These are phyloP conservation scores for Platanthera zijinensis DNA, from an alignment of 106 monocot species.

Conservation along the genomic window DNA sequence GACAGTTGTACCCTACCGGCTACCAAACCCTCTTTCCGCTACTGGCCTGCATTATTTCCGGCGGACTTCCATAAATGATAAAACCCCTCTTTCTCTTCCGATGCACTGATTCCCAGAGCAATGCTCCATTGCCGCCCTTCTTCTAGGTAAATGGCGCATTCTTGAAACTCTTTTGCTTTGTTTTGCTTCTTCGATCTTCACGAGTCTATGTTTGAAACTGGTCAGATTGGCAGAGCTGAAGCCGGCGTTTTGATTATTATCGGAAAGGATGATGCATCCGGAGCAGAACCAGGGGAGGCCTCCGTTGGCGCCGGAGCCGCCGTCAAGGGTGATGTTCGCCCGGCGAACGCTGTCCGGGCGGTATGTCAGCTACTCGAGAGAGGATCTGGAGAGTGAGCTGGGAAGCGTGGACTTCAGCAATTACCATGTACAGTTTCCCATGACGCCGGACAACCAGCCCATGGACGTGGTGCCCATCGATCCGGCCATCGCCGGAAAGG, in stretches of 20 bases:
- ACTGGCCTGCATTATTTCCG: neutral
- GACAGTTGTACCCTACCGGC: slow-evolving; percentile 2
- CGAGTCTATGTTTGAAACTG: neutral
- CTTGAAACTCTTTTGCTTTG: neutral
- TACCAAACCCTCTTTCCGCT: neutral
- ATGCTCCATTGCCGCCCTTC: neutral
- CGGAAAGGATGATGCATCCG: slow-evolving; percentile 8
- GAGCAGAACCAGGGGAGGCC: neutral
- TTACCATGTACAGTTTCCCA: slow-evolving; percentile 60
- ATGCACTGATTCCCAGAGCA: neutral
- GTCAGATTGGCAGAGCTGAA: neutral
- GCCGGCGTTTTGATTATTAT: neutral
- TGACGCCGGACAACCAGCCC: slow-evolving; percentile 79
- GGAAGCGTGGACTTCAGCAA: slow-evolving; percentile 17
- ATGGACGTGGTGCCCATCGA: slow-evolving; percentile 41
- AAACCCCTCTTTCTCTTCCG: neutral
- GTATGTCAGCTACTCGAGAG: slow-evolving; percentile 16
- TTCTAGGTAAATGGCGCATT: neutral
- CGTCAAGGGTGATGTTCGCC: slow-evolving; percentile 14
- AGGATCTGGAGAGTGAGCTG: slow-evolving; percentile 20
- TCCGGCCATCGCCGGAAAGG: slow-evolving; percentile 43
- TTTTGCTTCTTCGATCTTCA: neutral
- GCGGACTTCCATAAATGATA: neutral
- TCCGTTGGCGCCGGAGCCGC: neutral
- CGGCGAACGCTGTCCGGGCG: slow-evolving; percentile 16